Evolutionary conservation across 2,329 filamentous ascomycete genomes (phyloP), one percentile per base, ranked within the genome.

Genomic region (Monascus ruber): DNA sequence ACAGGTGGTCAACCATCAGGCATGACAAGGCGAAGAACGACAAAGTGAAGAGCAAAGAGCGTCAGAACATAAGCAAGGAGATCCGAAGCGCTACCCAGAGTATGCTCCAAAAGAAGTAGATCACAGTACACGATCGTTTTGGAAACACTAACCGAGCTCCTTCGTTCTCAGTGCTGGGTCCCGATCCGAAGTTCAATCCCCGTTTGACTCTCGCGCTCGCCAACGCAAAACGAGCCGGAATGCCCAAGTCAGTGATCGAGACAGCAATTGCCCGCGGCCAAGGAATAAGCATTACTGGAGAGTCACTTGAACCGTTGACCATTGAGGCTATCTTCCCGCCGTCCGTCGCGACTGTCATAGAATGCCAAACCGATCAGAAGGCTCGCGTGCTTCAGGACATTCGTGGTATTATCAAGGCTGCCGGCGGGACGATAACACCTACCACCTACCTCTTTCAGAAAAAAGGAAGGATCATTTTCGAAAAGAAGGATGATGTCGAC

Each of bases 1-100:
- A 82, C 63, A 83, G 87, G 59, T 98, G 91, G 91, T 87, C 86
- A 42, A 94, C 91, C 55, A 96, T 95, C 65, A 85, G 82, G 57
- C 91, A 96, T 62, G 86, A 91, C 62, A 98, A 98, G 64, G 87
- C 82, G 37, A 85, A 81, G 45, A 83, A 81, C 42, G 91, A 98
- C 61, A 62, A 60, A 41, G 59, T 81, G 51, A 94, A 88, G 64
- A 85, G 79, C 63, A 74, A 73, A 33, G 72, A 81, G 50, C 80
- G 87, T 26, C 76, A 73, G 35, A 62, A 71, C 34, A 74, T 93
- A 51, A 73, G 81, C 24, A 80, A 84, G 49, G 76, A 82, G 43
- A 81, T 96, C 41, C 76, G 80, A 36, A 73, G 81, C 44, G 81
- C 80, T 42, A 85, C 85, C 1, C 87, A 83, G 66, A 68, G 83